Evolutionary conservation across 2,329 filamentous ascomycete genomes (phyloP).

Genomic region (Helicocarpus griseus): DNA sequence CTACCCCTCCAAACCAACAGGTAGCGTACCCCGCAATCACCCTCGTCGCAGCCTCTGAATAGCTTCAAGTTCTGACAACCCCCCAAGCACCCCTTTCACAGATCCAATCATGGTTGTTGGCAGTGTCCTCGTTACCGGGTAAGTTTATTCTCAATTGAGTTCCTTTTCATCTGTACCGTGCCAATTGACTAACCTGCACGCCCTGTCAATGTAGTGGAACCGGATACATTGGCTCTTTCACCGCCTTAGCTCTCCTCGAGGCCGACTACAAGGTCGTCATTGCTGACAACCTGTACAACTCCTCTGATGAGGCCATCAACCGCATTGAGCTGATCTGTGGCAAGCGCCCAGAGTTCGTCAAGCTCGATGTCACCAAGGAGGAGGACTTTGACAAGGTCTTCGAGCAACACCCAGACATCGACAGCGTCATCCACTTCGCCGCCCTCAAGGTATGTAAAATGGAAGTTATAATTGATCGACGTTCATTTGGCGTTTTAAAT

Average conservation of each 20-base stretch:
- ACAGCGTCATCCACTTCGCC: slow-evolving; percentile 98
- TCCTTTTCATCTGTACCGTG: slow-evolving; percentile 14
- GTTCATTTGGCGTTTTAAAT: not conserved
- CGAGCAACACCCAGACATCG: slow-evolving; percentile 78
- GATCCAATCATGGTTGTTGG: slow-evolving; percentile 58
- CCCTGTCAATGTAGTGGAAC: slow-evolving; percentile 58
- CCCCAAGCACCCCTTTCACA: not conserved
- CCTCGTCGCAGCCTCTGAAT: not conserved
- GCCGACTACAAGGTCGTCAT: slow-evolving; percentile 95
- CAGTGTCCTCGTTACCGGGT: slow-evolving; percentile 90
- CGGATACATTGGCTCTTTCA: slow-evolving; percentile 99
- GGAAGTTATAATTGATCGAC: not conserved
- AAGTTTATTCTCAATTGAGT: slow-evolving; percentile 32
- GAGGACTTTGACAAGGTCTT: slow-evolving; percentile 78
- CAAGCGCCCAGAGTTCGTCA: slow-evolving; percentile 74
- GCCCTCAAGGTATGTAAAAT: slow-evolving; percentile 69
- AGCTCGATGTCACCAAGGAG: slow-evolving; percentile 82
- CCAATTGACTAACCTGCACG: slow-evolving; percentile 19
- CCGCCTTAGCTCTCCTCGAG: slow-evolving; percentile 79
- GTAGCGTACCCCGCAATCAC: not conserved
- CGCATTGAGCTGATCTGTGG: slow-evolving; percentile 91
- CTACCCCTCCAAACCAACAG: too few species aligned
- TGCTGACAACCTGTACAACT: slow-evolving; percentile 95
- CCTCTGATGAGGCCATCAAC: slow-evolving; percentile 79
- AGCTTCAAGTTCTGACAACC: not conserved